Evolutionary conservation across 768 basidiomycete genomes (phyloP), one percentile per base, ranked within the genome.

Genomic region (Trametes coccinea): DNA sequence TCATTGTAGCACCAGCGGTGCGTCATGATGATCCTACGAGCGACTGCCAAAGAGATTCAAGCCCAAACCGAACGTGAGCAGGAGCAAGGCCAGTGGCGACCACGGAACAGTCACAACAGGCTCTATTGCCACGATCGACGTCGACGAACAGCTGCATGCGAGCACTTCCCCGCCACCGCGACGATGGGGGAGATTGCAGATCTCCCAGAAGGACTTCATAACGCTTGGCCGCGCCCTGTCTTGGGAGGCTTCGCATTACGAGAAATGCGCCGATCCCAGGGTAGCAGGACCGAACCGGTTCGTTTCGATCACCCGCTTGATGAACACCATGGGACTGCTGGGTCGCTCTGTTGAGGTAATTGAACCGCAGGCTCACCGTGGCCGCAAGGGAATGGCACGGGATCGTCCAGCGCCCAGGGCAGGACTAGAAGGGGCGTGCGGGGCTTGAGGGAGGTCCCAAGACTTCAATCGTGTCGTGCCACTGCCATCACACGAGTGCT

Each of bases 361-460:
- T 11, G 43, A 7, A 33, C 31, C 30, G n/a, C 27, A 27, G 40
- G 11, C 14, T 43, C 41, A 43, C 14, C 41, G 14, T 43, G 41
- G 41, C 41, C 7, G 41, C 43, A 31, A 48, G 22, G 45, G 34
- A 30, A 39, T 47, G 8, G 37, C 56, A 49, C 47, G 29, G 16
- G 37, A 44, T 41, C 43, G 10, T 22, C 31, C 29, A 30, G 31
- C 14, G 30, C 56, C 27, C 2, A 5, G 56, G 4, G 27, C 48
- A 9, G 13, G 44, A 11, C 40, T 16, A 16, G 60, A 13, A 52
- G 40, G 54, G 40, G 54, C 34, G 34, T 45, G 60, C 22, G 47
- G 53, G 54, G 56, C 49, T 56, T 62, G 61, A 62, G 43, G 44
- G 22, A 37, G 14, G 54, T 10, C 44, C 30, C 49, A 39, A 41